These are phyloP conservation scores for Aspergillus clavatus DNA, from an alignment of 2,329 filamentous ascomycete species.

Conservation along the genomic window DNA sequence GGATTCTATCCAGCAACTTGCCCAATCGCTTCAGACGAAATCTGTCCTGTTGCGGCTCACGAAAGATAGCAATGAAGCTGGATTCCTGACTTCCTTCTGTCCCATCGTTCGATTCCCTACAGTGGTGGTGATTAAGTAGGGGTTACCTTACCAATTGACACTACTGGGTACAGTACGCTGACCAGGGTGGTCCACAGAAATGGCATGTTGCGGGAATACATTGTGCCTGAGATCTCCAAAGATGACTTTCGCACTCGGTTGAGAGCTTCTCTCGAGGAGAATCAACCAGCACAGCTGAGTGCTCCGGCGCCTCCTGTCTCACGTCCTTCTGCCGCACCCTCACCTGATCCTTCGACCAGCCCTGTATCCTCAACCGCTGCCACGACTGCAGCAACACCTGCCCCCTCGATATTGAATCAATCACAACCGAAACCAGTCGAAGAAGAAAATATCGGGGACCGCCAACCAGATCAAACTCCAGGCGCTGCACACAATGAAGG, in stretches of 20 bases:
- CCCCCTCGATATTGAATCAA: background rate
- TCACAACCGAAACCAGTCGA: background rate
- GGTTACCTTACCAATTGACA: background rate
- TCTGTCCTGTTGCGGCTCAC: slow-evolving; percentile 66
- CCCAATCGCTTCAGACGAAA: slow-evolving; percentile 53
- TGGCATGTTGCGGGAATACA: slow-evolving; percentile 71
- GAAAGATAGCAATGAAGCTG: slow-evolving; percentile 73
- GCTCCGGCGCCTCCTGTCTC: slow-evolving; percentile 5
- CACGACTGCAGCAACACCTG: slow-evolving; percentile 13
- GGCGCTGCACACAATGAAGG: slow-evolving; percentile 8
- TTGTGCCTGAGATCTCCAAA: slow-evolving; percentile 59
- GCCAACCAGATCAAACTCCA: slow-evolving; percentile 23
- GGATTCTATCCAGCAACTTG: slow-evolving; percentile 43
- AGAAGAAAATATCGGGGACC: slow-evolving; percentile 7
- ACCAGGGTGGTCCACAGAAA: slow-evolving; percentile 48
- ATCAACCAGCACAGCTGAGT: slow-evolving; percentile 3
- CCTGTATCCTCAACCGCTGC: slow-evolving; percentile 3
- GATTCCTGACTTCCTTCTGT: slow-evolving; percentile 76
- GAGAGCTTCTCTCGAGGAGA: slow-evolving; percentile 37
- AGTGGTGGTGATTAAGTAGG: slow-evolving; percentile 70
- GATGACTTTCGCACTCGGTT: slow-evolving; percentile 62
- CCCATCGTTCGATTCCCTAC: slow-evolving; percentile 74
- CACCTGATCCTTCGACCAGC: slow-evolving; percentile 3
- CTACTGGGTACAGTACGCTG: slow-evolving; percentile 5
- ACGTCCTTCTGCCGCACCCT: slow-evolving; percentile 2